Base-by-base conservation (phyloP, 768 basidiomycete genomes). In the Termitomyces sp. region DNA sequence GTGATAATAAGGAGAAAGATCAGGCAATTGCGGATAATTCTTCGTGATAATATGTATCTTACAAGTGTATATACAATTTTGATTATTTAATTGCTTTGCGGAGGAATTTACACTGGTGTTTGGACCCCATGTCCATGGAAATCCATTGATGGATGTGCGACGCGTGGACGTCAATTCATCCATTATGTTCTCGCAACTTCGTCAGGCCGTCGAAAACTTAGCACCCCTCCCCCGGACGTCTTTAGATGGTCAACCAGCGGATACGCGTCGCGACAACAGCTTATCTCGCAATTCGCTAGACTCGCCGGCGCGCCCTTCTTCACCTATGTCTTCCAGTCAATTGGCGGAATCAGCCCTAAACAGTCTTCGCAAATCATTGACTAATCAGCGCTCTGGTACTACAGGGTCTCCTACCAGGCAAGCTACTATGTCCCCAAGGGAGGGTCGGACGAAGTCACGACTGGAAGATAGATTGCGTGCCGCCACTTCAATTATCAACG, bases 391-490 rank as follows among this genome's bases (percentile, higher is more conserved):
- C 28, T 66, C 78, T 30, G 72, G 65, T 14, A 81, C 74, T 66
- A 75, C 78, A 48, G 66, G 63, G 45, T 58, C 68, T 16, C 52
- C 61, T 36, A 64, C 63, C 43, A 63, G 64, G 28, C 61, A 61
- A 48, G 22, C 58, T 40, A 43, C 52, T 22, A 56, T 57, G 44
- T 61, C 66, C 26, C 50, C 64, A 30, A 67, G 60, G 32, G 63
- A 62, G 40, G 59, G 54, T 20, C 62, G 59, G 40, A 59, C 76
- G 47, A 87, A 88, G 66, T 76, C 80, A 8, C 87, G 80, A 24
- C 74, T 92, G 2, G 91, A 92, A 70, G 90, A 92, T 58, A 78
- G 91, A 46, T 74, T 92, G n/a, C 81, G 86, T 46, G 85, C 88
- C 43, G 80, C 74, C 30, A 78, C 80, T 28, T 80, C 85, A 63